A percentile compares a stretch with the other conserved stretches of the same genome.
Conservation (phyloP, 2,329 filamentous ascomycete genomes). For the Fusarium annulatum region DNA sequence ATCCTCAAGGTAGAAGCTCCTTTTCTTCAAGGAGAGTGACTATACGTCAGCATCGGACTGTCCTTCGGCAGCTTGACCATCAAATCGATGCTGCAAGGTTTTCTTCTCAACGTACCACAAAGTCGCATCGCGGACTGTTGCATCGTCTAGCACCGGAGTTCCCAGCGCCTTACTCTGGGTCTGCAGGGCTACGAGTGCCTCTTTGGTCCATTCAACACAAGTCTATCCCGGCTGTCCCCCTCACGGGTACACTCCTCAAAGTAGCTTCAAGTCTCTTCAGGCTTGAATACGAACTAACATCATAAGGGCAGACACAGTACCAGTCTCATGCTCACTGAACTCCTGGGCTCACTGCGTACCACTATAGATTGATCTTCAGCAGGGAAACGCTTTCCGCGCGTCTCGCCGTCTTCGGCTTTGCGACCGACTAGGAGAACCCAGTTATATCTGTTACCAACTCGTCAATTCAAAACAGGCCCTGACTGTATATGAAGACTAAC, state of each 20-base stretch:
- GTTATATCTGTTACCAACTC: background rate
- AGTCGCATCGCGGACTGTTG: accelerated
- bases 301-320: background rate
- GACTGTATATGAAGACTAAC: background rate
- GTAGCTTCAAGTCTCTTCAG: background rate
- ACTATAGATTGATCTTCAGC: background rate
- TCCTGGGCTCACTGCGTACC: background rate
- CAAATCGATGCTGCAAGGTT: background rate
- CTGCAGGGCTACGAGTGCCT: background rate
- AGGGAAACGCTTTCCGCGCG: background rate
- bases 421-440: background rate
- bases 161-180: accelerated
- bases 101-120: background rate
- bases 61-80: background rate
- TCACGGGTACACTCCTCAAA: background rate
- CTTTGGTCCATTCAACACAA: too few relatives aligned
- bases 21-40: slow-evolving; percentile 44
- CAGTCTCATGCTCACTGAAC: background rate
- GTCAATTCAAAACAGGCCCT: background rate
- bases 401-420: background rate
- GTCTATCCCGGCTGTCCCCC: background rate
- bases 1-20: background rate
- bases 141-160: accelerated
- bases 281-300: background rate
- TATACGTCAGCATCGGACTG: slow-evolving; percentile 49